phyloP scores from a whole-genome alignment of 371 early-diverging fungal species.

The Rhizomucor miehei region DNA sequence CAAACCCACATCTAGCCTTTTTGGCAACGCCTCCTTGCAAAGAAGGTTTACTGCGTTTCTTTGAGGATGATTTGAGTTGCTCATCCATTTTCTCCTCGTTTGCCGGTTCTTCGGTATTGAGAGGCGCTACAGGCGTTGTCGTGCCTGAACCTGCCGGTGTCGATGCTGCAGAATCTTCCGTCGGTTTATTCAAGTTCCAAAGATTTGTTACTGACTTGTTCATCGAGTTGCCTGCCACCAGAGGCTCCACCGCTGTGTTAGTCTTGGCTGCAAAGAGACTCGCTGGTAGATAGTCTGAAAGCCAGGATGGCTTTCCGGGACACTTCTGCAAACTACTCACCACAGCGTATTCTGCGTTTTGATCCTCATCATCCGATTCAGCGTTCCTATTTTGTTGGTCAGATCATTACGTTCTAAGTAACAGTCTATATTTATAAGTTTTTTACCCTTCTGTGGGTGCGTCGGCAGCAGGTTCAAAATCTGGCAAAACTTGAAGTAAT shows the following conservation, averaged over 20 bases:
- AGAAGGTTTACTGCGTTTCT: conserved; percentile 23
- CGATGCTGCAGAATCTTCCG: conserved; percentile 7
- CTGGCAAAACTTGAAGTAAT: conserved; percentile 9
- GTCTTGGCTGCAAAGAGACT: conserved; percentile 7
- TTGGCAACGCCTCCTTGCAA: conserved; percentile 22
- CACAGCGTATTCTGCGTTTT: conserved; percentile 38
- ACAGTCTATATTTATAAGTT: background rate
- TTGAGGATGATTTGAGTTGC: conserved; percentile 3
- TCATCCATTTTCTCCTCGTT: background rate
- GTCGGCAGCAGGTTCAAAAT: conserved; percentile 12
- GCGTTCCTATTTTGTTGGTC: conserved; percentile 11
- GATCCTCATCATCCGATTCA: conserved; percentile 24
- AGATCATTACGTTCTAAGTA: background rate
- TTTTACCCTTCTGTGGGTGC: conserved; percentile 7
- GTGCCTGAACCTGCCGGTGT: conserved; percentile 2
- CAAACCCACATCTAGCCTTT: conserved; percentile 26
- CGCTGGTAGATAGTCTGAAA: conserved; percentile 19
- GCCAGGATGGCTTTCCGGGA: conserved; percentile 19
- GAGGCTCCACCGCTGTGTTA: conserved; percentile 10
- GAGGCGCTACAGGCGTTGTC: conserved; percentile 2
- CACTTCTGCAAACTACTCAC: conserved; percentile 24
- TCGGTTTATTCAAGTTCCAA: conserved; percentile 55
- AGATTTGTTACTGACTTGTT: conserved; percentile 69
- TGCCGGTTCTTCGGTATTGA: background rate
- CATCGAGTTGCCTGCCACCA: conserved; percentile 52